phyloP scores from a whole-genome alignment of 306 rosid genomes.

The Astragalus membranaceus region DNA sequence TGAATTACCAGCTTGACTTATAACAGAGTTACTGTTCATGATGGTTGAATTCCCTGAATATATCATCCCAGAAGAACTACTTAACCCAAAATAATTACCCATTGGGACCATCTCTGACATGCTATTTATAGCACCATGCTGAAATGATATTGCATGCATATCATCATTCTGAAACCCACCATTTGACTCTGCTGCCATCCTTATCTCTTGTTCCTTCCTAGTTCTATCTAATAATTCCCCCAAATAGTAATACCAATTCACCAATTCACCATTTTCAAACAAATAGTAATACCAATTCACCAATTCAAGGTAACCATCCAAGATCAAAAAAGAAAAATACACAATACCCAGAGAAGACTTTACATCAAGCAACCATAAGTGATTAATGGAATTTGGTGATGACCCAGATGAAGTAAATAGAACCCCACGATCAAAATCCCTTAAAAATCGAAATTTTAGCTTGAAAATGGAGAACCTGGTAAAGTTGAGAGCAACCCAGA shows the following conservation, averaged over 20 bases:
- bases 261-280: conserved; percentile 26
- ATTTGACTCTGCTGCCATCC: conserved; percentile 84
- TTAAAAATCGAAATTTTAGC: conserved; percentile 12
- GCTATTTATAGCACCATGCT: conserved; percentile 67
- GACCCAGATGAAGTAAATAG: conserved; percentile 9
- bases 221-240: conserved; percentile 18
- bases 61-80: conserved; percentile 46
- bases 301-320: conserved; percentile 13
- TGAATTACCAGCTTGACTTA: conserved; percentile 51
- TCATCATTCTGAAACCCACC: conserved; percentile 59
- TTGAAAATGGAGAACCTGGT: conserved; percentile 6
- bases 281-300: conserved; percentile 23
- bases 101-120: conserved; percentile 76
- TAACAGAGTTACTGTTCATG: conserved; percentile 44
- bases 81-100: conserved; percentile 58
- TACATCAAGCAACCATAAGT: not conserved
- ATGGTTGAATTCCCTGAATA: conserved; percentile 58
- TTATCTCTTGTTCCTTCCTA: not conserved
- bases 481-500: conserved; percentile 16
- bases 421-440: conserved; percentile 13
- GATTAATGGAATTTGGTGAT: conserved; percentile 2
- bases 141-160: conserved; percentile 81
- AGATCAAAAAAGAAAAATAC: conserved; percentile 13
- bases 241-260: not conserved
- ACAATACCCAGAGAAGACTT: conserved; percentile 1